A percentile compares a stretch with the other conserved stretches of the same genome.
Evolutionary conservation across 352 stramenopile genomes (phyloP).

Genomic region (Globisporangium alternatum): DNA sequence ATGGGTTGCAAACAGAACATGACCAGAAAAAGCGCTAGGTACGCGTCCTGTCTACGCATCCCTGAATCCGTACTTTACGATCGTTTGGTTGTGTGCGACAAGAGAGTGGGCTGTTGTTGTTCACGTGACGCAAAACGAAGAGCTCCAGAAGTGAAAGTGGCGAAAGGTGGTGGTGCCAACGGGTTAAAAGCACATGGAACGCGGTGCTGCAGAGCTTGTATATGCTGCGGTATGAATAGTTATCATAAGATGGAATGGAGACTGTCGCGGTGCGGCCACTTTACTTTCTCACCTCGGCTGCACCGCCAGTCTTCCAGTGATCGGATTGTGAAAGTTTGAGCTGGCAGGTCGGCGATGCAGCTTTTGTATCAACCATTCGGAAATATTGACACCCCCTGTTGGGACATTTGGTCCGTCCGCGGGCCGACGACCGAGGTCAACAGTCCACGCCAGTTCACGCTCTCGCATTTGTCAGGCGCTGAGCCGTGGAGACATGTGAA

Average conservation of each 20-base stretch:
- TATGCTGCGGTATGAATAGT: neutral
- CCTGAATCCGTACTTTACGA: constrained; percentile 3
- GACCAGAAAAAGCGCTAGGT: constrained; percentile 1
- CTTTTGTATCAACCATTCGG: no score
- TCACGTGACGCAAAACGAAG: neutral
- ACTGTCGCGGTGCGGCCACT: no score
- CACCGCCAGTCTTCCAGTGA: no score
- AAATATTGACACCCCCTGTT: neutral
- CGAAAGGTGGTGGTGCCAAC: neutral
- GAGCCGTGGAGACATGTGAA: neutral
- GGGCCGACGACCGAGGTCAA: no score
- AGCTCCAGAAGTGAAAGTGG: neutral
- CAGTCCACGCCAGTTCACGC: neutral
- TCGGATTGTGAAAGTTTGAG: no score
- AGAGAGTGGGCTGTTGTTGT: neutral
- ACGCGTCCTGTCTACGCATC: neutral
- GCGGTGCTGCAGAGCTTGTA: neutral
- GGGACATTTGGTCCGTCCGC: neutral
- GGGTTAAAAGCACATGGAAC: neutral
- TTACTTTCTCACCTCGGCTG: no score
- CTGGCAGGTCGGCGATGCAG: no score
- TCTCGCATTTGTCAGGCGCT: neutral
- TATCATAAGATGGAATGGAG: no score
- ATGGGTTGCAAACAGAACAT: neutral
- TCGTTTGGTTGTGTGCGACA: neutral